These are phyloP conservation scores for Artemisia argyi DNA, from an alignment of 129 eudicot genomes.

Conservation along the genomic window DNA sequence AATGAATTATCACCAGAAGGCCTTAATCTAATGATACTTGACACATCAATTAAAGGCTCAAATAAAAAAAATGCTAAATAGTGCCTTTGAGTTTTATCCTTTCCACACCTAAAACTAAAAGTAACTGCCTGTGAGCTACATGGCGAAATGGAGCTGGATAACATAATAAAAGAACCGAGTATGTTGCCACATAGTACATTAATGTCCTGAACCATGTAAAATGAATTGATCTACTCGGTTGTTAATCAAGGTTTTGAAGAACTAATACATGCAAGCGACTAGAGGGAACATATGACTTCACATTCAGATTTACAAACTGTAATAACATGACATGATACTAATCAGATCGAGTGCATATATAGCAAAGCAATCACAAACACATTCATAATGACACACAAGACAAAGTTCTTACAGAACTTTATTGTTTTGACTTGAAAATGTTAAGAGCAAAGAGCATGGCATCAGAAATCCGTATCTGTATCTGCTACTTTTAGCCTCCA, in stretches of 20 bases:
- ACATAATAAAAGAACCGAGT: too few species aligned
- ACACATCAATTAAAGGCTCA: background rate
- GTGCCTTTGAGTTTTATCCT: background rate
- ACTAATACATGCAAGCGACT: slow-evolving; percentile 1
- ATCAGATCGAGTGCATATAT: background rate
- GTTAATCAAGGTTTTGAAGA: slow-evolving; percentile 3
- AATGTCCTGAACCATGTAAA: too few species aligned
- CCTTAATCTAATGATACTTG: background rate
- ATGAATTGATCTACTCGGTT: background rate
- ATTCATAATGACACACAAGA: slow-evolving; percentile 2
- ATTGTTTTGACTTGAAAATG: slow-evolving; percentile 22
- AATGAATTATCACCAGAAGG: background rate
- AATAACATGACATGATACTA: background rate
- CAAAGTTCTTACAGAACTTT: slow-evolving; percentile 26
- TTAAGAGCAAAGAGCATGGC: slow-evolving; percentile 14
- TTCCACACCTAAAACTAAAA: too few species aligned
- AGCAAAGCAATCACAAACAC: background rate
- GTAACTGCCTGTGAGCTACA: too few species aligned
- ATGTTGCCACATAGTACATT: too few species aligned
- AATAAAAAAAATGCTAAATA: background rate
- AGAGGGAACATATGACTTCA: slow-evolving; percentile 13
- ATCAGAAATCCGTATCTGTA: slow-evolving; percentile 1
- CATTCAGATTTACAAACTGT: slow-evolving; percentile 8
- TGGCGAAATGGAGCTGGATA: background rate
- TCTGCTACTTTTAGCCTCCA: slow-evolving; percentile 44